Evolutionary conservation across 2,329 filamentous ascomycete genomes (phyloP), one percentile per base, ranked within the genome.

Genomic region (Penicillium sp.): DNA sequence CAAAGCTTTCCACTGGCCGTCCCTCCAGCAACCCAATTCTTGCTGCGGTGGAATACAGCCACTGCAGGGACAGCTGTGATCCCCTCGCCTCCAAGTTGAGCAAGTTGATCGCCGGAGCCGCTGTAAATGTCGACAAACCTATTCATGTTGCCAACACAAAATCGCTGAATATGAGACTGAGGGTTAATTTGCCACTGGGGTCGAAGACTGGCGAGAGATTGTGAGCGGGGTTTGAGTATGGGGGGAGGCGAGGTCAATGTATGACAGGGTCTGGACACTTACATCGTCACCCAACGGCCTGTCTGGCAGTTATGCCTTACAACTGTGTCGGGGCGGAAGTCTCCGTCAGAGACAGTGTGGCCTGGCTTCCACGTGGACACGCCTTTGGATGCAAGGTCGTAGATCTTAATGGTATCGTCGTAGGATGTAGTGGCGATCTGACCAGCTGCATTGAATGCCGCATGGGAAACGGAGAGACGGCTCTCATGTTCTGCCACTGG

Each of bases 91-190:
- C 85, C 89, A 4, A 98, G 72, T 67, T 97, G 91, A 0, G 88
- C 91, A 4, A 97, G 71, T 66, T 97, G 91, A 60, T 89, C 84
- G 0, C 93, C 93, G 42, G 86, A 80, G 0, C 83, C 78, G 0
- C 85, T 86, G 66, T 86, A 98, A 0, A 98, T 80, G 63, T 98
- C 93, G 1, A 97, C 88, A 59, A 96, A 97, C 1, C 93, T 82
- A 64, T 95, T 95, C 93, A 97, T 97, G 59, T 97, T 98, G 1
- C 88, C 93, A 48, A 98, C 91, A 25, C 83, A 87, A 60, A 98
- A 90, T 52, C 91, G 89, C 54, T 95, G 85, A 4, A 94, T 82
- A 6, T 84, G 84, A 49, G 93, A 88, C 32, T 78, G 73, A 0
- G 93, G 91, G 39, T 80, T 78, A 29, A 80, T 75, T 67, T 98